phyloP scores from a whole-genome alignment of 371 early-diverging fungal genomes.

The Fennellomyces sp. region DNA sequence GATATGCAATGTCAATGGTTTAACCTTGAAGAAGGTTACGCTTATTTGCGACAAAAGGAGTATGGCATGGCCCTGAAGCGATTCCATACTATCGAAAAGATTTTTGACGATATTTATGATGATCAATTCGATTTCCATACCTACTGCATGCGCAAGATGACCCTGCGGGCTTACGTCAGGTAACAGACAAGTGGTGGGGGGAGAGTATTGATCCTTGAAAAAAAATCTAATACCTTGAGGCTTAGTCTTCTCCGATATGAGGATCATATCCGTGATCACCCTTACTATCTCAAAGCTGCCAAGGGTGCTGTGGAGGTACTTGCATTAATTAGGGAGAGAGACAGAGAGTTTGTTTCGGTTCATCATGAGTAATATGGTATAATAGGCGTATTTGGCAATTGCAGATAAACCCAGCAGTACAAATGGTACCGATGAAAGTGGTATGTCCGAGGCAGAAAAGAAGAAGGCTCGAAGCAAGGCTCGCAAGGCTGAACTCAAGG shows the following conservation, averaged over 20 bases:
- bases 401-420: constrained; percentile 61
- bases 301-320: constrained; percentile 67
- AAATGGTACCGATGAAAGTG: constrained; percentile 44
- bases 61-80: constrained; percentile 87
- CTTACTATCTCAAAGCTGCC: constrained; percentile 78
- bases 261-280: constrained; percentile 73
- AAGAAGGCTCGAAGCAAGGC: constrained; percentile 63
- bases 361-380: not conserved
- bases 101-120: constrained; percentile 85
- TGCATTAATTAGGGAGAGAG: not conserved
- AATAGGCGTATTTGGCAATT: constrained; percentile 60
- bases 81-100: constrained; percentile 81
- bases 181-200: too few species aligned
- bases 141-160: constrained; percentile 90
- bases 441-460: constrained; percentile 68
- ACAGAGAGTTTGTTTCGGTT: not conserved
- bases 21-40: constrained; percentile 72
- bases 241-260: constrained; percentile 74
- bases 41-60: constrained; percentile 68
- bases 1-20: constrained; percentile 95
- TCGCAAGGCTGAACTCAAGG: constrained; percentile 56
- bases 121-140: constrained; percentile 98
- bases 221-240: too few species aligned
- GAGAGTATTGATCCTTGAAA: too few species aligned
- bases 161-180: constrained; percentile 83